Evolutionary conservation across 164 flowering plant species (phyloP).

Genomic region (Saururus chinensis): DNA sequence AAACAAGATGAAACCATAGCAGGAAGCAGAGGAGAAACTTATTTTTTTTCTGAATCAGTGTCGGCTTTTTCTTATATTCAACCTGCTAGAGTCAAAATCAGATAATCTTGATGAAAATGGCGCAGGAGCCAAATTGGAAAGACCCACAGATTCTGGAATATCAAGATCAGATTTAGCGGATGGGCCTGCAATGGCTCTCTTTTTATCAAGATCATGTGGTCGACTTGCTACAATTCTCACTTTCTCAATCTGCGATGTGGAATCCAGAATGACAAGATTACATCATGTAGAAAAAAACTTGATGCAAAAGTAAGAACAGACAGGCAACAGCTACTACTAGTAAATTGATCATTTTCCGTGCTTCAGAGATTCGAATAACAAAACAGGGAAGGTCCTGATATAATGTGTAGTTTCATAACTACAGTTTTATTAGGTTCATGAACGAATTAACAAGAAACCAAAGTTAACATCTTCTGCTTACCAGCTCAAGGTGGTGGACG

Average conservation of each 20-base stretch:
- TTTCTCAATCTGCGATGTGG: conserved; percentile 51
- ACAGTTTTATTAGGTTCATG: background rate
- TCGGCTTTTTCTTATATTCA: conserved; percentile 41
- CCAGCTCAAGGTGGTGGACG: conserved; percentile 69
- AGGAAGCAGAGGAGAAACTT: no score
- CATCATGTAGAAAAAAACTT: background rate
- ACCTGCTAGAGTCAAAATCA: conserved; percentile 54
- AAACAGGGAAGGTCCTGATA: no score
- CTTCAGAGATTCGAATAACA: background rate
- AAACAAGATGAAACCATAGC: no score
- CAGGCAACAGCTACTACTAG: background rate
- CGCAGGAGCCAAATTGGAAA: conserved; percentile 28
- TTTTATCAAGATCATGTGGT: conserved; percentile 41
- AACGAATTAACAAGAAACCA: background rate
- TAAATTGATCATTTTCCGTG: no score
- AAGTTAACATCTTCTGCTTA: conserved; percentile 17
- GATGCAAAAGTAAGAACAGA: background rate
- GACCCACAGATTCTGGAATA: conserved; percentile 88
- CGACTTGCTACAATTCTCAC: conserved; percentile 40
- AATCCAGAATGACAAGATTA: background rate
- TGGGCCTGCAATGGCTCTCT: conserved; percentile 45
- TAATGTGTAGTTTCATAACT: background rate
- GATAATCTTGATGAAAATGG: conserved; percentile 49
- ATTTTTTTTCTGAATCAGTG: background rate
- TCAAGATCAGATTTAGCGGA: conserved; percentile 59